Percentiles rank a stretch among this genome's conserved stretches.
Evolutionary conservation across 176 grass and related monocot species (phyloP).

Genomic region (Zizania latifolia): DNA sequence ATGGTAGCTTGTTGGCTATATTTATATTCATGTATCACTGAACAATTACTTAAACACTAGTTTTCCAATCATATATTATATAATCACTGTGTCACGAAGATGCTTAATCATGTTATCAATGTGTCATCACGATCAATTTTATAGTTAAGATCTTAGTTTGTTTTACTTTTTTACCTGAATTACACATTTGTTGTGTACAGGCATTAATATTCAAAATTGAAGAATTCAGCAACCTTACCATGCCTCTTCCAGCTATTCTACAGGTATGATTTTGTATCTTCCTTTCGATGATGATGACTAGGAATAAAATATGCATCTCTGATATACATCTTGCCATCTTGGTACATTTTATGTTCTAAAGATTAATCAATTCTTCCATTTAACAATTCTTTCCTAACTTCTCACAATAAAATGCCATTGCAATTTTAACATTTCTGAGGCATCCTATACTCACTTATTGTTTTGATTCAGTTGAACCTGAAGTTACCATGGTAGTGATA

Average conservation of each 20-base stretch:
- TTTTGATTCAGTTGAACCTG: not conserved
- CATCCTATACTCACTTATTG: not conserved
- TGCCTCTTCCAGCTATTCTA: conserved; percentile 89
- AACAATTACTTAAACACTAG: not conserved
- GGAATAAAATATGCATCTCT: no score
- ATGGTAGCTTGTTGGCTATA: conserved; percentile 55
- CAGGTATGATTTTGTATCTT: conserved; percentile 50
- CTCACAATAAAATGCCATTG: not conserved
- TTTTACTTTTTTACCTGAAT: conserved; percentile 13
- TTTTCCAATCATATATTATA: conserved; percentile 1
- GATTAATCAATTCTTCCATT: not conserved
- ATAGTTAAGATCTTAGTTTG: not conserved
- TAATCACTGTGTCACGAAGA: not conserved
- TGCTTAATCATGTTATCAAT: not conserved
- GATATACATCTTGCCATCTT: not conserved
- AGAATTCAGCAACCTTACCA: conserved; percentile 63
- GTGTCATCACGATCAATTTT: not conserved
- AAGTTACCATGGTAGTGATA: not conserved
- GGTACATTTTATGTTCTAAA: not conserved
- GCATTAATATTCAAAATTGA: conserved; percentile 83
- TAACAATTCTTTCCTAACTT: not conserved
- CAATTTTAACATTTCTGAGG: not conserved
- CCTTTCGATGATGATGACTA: no score
- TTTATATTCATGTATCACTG: conserved; percentile 6
- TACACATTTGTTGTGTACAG: conserved; percentile 35